Evolutionary conservation across 352 stramenopile species (phyloP).

Genomic region (Phytophthora ohioensis): DNA sequence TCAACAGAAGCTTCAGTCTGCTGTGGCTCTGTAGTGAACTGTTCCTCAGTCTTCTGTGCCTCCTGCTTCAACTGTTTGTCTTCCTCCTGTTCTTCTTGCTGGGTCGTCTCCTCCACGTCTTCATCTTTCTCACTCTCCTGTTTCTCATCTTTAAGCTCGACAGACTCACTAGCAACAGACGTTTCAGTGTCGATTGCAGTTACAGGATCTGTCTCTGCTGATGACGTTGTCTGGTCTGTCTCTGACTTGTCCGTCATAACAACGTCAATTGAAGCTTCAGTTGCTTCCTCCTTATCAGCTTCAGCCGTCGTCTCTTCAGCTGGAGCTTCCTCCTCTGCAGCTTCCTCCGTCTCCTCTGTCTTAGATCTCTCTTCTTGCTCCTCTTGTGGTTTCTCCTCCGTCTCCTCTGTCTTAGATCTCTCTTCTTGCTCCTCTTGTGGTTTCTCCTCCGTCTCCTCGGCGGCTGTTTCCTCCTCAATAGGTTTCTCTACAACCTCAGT

Average conservation of each 20-base stretch:
- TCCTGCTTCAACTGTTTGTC: constrained; percentile 12
- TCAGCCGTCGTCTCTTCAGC: neutral
- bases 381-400: neutral
- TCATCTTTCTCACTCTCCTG: neutral
- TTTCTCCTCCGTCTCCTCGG: neutral
- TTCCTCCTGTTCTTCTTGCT: constrained; percentile 7
- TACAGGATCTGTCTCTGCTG: constrained; percentile 7
- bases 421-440: constrained; percentile 1
- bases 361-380: constrained; percentile 2
- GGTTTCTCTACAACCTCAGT: neutral
- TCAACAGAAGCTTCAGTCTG: neutral
- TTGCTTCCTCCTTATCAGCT: constrained; percentile 3
- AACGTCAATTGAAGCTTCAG: neutral
- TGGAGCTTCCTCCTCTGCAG: neutral
- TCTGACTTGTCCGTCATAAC: constrained; percentile 1
- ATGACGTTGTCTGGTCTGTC: constrained; percentile 9
- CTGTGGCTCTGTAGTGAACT: neutral
- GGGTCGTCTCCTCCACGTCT: neutral
- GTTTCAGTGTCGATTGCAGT: constrained; percentile 8
- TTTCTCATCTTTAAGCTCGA: constrained; percentile 9
- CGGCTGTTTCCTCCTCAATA: neutral
- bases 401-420: neutral
- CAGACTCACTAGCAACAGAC: neutral
- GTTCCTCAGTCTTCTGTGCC: constrained; percentile 10
- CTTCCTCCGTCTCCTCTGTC: neutral